Conservation (phyloP, 306 rosid species). For the Lablab purpureus region DNA sequence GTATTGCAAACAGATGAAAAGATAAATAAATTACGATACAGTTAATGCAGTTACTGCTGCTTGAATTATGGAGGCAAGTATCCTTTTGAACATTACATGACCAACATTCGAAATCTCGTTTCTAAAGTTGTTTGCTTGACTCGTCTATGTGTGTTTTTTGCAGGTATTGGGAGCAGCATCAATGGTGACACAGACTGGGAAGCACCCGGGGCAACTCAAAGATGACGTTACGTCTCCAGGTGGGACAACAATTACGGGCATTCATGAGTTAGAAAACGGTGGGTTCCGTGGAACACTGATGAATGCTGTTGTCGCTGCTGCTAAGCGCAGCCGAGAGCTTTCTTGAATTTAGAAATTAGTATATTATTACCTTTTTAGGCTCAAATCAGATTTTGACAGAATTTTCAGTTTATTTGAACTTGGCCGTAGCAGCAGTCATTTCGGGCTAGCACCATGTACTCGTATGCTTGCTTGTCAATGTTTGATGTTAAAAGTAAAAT, state of each 20-base stretch:
- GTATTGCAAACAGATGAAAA: neutral
- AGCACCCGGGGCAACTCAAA: conserved; percentile 91
- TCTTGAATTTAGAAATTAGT: conserved; percentile 42
- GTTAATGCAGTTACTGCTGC: conserved; percentile 18
- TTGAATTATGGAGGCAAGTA: conserved; percentile 31
- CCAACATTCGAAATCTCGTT: conserved; percentile 1
- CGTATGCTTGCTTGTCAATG: neutral
- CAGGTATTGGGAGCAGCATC: conserved; percentile 95
- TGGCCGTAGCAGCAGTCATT: conserved; percentile 11
- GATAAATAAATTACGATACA: neutral
- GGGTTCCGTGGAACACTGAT: conserved; percentile 91
- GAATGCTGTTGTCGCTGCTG: conserved; percentile 88
- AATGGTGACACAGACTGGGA: conserved; percentile 68
- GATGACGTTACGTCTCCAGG: conserved; percentile 90
- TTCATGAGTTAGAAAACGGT: conserved; percentile 90
- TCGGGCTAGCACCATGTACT: neutral
- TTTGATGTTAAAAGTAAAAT: conserved; percentile 21
- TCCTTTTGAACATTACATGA: neutral
- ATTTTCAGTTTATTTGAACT: conserved; percentile 16
- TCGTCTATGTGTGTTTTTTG: neutral
- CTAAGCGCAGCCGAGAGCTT: conserved; percentile 81
- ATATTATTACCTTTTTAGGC: conserved; percentile 16
- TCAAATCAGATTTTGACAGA: neutral
- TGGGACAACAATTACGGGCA: conserved; percentile 87
- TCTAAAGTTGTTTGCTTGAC: neutral